Evolutionary conservation across 345 rosid genomes (phyloP).

Genomic region (Melaleuca quinquenervia): DNA sequence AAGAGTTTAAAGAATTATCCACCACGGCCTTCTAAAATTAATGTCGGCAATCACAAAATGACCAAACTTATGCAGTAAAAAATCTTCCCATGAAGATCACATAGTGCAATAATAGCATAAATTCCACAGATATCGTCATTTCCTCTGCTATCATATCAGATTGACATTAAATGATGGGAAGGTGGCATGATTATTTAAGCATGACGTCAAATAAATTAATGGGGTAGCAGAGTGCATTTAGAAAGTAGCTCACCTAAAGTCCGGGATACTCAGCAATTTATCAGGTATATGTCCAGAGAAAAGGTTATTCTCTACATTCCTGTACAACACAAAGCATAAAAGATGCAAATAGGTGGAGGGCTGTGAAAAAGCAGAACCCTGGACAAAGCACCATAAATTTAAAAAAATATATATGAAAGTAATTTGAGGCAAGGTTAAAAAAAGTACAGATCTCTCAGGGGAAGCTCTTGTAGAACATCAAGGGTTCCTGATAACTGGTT

Average conservation of each 20-base stretch:
- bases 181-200: neutral
- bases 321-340: conserved; percentile 12
- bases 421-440: conserved; percentile 9
- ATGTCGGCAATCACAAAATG: neutral
- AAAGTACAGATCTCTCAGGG: conserved; percentile 69
- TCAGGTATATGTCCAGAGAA: conserved; percentile 88
- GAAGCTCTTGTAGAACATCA: conserved; percentile 78
- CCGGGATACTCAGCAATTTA: conserved; percentile 57
- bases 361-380: neutral
- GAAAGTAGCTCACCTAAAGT: conserved; percentile 31
- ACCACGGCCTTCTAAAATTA: neutral
- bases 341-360: neutral
- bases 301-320: conserved; percentile 87
- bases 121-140: neutral
- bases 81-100: neutral
- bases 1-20: neutral
- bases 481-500: conserved; percentile 85
- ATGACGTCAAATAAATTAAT: neutral
- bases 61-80: neutral
- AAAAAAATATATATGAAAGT: neutral
- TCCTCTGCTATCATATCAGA: neutral
- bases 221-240: neutral
- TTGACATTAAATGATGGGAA: neutral
- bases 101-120: neutral
- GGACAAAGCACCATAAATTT: neutral